These are phyloP conservation scores for Erigeron canadensis DNA, from an alignment of 129 eudicot species.

Conservation along the genomic window DNA sequence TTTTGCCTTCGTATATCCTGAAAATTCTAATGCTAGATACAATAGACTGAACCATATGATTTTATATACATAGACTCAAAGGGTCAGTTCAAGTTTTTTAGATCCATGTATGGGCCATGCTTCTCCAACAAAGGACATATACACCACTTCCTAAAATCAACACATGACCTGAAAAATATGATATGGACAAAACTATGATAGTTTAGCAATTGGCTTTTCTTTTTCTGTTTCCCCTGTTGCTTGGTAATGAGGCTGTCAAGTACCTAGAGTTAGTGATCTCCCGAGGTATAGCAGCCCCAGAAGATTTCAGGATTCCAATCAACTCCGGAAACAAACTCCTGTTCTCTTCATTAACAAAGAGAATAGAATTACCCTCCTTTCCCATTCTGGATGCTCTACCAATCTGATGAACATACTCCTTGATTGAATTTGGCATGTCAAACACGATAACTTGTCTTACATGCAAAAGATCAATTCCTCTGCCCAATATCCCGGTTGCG, in stretches of 20 bases:
- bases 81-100: too few species aligned
- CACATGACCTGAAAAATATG: slow-evolving; percentile 9
- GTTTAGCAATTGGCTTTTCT: slow-evolving; percentile 45
- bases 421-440: slow-evolving; percentile 89
- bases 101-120: not conserved
- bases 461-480: slow-evolving; percentile 79
- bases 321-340: slow-evolving; percentile 70
- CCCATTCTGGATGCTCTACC: slow-evolving; percentile 96
- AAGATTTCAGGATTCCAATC: slow-evolving; percentile 59
- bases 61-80: too few species aligned
- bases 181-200: slow-evolving; percentile 11
- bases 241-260: slow-evolving; percentile 32
- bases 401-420: slow-evolving; percentile 87
- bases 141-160: not conserved
- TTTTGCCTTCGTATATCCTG: too few species aligned
- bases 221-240: slow-evolving; percentile 48
- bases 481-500: slow-evolving; percentile 88
- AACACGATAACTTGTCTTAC: slow-evolving; percentile 86
- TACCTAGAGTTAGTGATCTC: slow-evolving; percentile 72
- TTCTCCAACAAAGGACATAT: not conserved
- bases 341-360: slow-evolving; percentile 75
- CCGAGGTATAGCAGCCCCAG: slow-evolving; percentile 76
- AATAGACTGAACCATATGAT: too few species aligned
- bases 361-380: slow-evolving; percentile 67
- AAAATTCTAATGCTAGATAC: too few species aligned